phyloP scores from a whole-genome alignment of 2,329 filamentous ascomycete genomes.

The Venturia effusa region DNA sequence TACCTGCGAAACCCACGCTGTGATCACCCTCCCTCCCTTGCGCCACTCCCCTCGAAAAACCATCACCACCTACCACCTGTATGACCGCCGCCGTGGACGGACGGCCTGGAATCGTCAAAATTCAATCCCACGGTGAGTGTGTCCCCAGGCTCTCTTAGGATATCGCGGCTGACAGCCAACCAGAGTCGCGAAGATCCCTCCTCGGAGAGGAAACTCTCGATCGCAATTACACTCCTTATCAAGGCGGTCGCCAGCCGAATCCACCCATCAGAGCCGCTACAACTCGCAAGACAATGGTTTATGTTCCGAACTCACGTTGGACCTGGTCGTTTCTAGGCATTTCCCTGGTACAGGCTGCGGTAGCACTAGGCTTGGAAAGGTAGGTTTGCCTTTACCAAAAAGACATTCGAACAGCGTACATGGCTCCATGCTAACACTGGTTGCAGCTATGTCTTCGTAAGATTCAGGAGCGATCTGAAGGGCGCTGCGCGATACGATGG shows the following conservation, averaged over 20 bases:
- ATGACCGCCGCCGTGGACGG: neutral
- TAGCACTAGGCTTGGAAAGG: conserved; percentile 79
- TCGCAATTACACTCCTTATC: conserved; percentile 8
- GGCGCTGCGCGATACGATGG: conserved; percentile 23
- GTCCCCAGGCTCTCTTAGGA: neutral
- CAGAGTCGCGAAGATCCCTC: conserved; percentile 10
- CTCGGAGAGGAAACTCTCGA: conserved; percentile 7
- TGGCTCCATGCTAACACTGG: neutral
- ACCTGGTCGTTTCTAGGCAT: conserved; percentile 74
- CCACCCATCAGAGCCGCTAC: conserved; percentile 13
- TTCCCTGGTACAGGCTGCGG: conserved; percentile 63
- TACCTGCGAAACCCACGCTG: neutral
- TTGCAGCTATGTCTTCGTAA: conserved; percentile 73
- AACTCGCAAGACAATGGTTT: conserved; percentile 39
- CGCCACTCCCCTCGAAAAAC: neutral
- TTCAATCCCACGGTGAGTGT: conserved; percentile 1
- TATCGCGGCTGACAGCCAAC: neutral
- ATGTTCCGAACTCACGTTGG: conserved; percentile 75
- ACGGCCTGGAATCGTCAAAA: conserved; percentile 4
- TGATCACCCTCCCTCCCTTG: neutral
- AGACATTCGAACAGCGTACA: neutral
- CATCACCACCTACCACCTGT: neutral
- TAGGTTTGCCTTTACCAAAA: conserved; percentile 46
- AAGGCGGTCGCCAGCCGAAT: conserved; percentile 28
- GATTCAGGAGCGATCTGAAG: conserved; percentile 57